Percentiles rank a stretch among this genome's conserved stretches.
phyloP scores from a whole-genome alignment of 2,329 filamentous ascomycete genomes.

The Cordyceps sp. region DNA sequence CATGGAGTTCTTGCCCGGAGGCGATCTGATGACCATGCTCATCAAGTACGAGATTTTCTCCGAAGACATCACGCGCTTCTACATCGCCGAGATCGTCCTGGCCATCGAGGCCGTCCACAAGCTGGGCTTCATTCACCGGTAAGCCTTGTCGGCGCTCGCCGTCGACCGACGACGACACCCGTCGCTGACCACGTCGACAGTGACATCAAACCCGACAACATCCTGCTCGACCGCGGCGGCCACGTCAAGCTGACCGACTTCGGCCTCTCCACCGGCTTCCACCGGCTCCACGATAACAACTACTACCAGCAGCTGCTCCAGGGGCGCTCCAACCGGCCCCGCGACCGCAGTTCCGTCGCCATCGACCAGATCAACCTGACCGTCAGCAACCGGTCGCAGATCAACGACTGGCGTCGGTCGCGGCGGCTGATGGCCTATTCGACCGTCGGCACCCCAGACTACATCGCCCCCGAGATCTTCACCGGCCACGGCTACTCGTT shows the following conservation, averaged over 20 bases:
- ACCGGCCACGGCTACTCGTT: conserved; percentile 92
- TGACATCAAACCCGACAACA: conserved; percentile 99
- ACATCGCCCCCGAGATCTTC: conserved; percentile 97
- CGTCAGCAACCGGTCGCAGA: conserved; percentile 91
- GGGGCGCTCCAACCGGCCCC: conserved; percentile 53
- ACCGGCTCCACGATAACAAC: conserved; percentile 92
- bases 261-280: conserved; percentile 92
- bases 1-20: conserved; percentile 97
- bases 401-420: conserved; percentile 97
- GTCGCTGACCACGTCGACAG: conserved; percentile 24
- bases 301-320: conserved; percentile 96
- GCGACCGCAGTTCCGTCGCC: conserved; percentile 83
- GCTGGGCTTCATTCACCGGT: conserved; percentile 96
- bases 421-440: conserved; percentile 94
- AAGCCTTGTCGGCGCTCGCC: conserved; percentile 9
- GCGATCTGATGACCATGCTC: conserved; percentile 98
- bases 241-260: conserved; percentile 99
- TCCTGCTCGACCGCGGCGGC: conserved; percentile 82
- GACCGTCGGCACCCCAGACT: conserved; percentile 93
- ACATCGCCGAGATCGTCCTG: conserved; percentile 94
- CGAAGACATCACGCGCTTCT: conserved; percentile 95
- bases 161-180: background rate
- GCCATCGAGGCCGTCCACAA: conserved; percentile 99
- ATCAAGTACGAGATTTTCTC: conserved; percentile 99
- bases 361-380: conserved; percentile 97